phyloP scores from a whole-genome alignment of 352 stramenopile genomes.

The Aphanomyces cochlioides region DNA sequence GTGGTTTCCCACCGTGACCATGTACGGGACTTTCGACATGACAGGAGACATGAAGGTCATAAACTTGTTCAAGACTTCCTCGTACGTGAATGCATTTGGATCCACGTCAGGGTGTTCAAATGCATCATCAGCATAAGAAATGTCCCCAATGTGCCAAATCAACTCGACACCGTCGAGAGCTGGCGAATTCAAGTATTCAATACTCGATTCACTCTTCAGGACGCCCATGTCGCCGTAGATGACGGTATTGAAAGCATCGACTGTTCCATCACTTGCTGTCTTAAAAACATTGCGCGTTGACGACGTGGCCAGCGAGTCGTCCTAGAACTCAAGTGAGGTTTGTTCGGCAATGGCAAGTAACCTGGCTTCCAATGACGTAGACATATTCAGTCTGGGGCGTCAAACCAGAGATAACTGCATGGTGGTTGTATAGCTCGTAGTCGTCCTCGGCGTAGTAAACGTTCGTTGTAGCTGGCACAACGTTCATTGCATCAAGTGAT shows the following conservation, averaged over 20 bases:
- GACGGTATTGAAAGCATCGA: slow-evolving; percentile 37
- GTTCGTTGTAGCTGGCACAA: slow-evolving; percentile 33
- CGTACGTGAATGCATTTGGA: slow-evolving; percentile 42
- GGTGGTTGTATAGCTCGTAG: slow-evolving; percentile 47
- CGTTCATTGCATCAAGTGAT: slow-evolving; percentile 29
- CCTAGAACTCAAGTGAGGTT: slow-evolving; percentile 3
- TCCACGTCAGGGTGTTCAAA: slow-evolving; percentile 33
- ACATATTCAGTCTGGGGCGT: slow-evolving; percentile 40
- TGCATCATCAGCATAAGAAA: slow-evolving; percentile 48
- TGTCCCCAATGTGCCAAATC: slow-evolving; percentile 44
- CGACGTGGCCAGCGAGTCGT: neutral
- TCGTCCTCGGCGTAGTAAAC: slow-evolving; percentile 37
- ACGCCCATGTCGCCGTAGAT: slow-evolving; percentile 46
- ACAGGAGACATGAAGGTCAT: neutral
- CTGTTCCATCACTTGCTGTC: slow-evolving; percentile 36
- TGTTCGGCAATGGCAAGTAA: neutral
- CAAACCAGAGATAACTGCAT: slow-evolving; percentile 41
- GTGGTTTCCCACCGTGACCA: slow-evolving; percentile 12
- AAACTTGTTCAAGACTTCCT: slow-evolving; percentile 32
- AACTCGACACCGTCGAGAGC: slow-evolving; percentile 36
- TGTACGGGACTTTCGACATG: neutral
- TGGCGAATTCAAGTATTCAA: slow-evolving; percentile 31
- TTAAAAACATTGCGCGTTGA: slow-evolving; percentile 37
- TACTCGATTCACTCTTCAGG: slow-evolving; percentile 35
- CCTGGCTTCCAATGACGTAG: slow-evolving; percentile 37